phyloP scores from a whole-genome alignment of 495 filamentous ascomycete genomes.

The Penicillium bialowiezense region DNA sequence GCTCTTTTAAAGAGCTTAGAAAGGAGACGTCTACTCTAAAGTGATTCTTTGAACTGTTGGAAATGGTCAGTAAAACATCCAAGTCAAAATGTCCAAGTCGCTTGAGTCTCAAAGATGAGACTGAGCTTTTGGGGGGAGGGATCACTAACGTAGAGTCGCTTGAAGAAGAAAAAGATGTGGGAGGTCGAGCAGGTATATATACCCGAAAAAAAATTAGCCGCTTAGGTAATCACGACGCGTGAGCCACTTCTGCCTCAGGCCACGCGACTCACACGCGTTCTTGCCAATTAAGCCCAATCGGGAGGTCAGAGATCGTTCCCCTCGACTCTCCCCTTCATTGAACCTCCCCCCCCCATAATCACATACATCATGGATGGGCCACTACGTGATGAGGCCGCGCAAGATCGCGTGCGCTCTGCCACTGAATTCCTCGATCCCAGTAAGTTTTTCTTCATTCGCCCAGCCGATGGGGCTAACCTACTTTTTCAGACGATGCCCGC shows the following conservation, averaged over 20 bases:
- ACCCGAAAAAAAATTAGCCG: not conserved
- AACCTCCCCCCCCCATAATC: slow-evolving; percentile 11
- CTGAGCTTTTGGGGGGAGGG: slow-evolving; percentile 35
- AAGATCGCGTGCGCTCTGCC: slow-evolving; percentile 75
- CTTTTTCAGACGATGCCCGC: slow-evolving; percentile 40
- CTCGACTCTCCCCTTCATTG: slow-evolving; percentile 12
- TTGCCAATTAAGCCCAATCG: slow-evolving; percentile 9
- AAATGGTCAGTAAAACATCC: slow-evolving; percentile 29
- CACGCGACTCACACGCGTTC: slow-evolving; percentile 1
- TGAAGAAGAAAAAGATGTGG: slow-evolving; percentile 34
- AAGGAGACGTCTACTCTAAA: slow-evolving; percentile 82
- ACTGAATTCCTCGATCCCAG: slow-evolving; percentile 84
- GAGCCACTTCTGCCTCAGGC: not conserved
- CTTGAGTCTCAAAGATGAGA: not conserved
- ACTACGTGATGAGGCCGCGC: slow-evolving; percentile 77
- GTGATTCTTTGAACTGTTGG: slow-evolving; percentile 76
- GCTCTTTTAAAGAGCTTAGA: slow-evolving; percentile 77
- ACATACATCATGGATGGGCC: slow-evolving; percentile 62
- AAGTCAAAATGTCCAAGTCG: not conserved
- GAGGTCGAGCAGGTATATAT: not conserved
- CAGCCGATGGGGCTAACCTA: slow-evolving; percentile 18
- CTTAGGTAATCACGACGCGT: not conserved
- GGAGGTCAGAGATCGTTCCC: slow-evolving; percentile 8
- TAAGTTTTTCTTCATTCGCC: slow-evolving; percentile 37
- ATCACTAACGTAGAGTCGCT: slow-evolving; percentile 65